Evolutionary conservation across 805 yeast species (phyloP), one percentile per base, ranked within the genome.

Genomic region (Saccharomycopsis microspora): DNA sequence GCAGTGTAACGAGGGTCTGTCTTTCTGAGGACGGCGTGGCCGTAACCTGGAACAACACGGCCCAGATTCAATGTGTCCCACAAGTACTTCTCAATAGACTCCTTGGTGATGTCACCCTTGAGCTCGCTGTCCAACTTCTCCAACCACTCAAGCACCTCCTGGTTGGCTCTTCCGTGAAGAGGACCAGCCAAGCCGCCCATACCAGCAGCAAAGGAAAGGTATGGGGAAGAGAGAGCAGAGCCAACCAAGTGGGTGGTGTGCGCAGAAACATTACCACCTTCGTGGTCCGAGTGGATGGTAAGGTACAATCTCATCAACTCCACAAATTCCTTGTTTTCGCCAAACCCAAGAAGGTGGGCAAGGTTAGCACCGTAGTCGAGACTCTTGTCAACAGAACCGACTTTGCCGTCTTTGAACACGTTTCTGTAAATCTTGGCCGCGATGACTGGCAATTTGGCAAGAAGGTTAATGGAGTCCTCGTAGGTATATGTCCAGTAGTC

Each of bases 1-100:
- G 93, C 93, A 41, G 75, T 78, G 76, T 81, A 84, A 66, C 94
- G 79, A 63, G 94, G 94, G 67, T 84, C 94, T 30, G 94, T 81
- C 78, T 83, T 80, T 72, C 93, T 81, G 62, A 84, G 74, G 46
- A 84, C 93, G 49, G 90, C 93, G 65, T 84, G 93, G 60, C 93
- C 93, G 65, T 84, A 84, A 64, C 93, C 93, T 63, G 93, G 93
- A 56, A 84, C 81, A 60, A 84, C 93, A 65, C 93, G 80, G 61
- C 90, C 89, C 50, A 84, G 67, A 64, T 83, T 83, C 58, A 84
- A 71, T 46, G 86, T 80, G 47, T 78, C 80, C 89, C 90, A 82
- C 55, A 84, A 67, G 71, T 80, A 82, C 64, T 78, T 77, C 68
- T 78, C 86, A 60, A 84, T 79, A 61, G 81, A 74, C 61, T 72